Base-by-base conservation (phyloP, 2,329 filamentous ascomycete species). In the Stagonosporopsis chrysanthemi region DNA sequence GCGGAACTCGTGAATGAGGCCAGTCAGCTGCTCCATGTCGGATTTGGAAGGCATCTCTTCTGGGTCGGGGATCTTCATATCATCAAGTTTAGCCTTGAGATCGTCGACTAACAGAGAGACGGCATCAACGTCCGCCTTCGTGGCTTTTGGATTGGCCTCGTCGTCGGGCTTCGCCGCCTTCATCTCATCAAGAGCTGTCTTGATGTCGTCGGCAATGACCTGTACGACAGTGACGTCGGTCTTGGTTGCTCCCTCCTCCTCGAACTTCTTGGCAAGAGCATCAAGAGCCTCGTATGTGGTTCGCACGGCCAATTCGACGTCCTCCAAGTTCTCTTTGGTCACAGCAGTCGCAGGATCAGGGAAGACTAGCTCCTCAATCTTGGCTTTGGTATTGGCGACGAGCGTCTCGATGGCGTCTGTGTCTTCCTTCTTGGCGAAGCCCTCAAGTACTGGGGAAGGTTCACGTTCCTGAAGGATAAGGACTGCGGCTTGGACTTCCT, bases 361-460 rank as follows among this genome's bases (percentile, higher is more conserved):
- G 24, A 85, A 74, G 5, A 75, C 85, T 46, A 96, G 85, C 57
- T 96, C 92, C 56, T 97, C 94, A 9, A 98, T 81, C 43, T 90
- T 90, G 5, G 89, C 87, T 74, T 97, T 97, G 29, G 92, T 93
- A 73, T 96, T 97, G 39, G 90, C 87, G 12, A 98, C 83, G 45
- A 98, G 87, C 0, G 90, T 96, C 75, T 97, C 94, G 56, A 98
- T 93, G 11, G 92, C 92, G 60, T 94, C 87, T 0, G 93, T 91
- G 66, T 98, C 93, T 64, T 97, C 92, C 71, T 91, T 91, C 29
- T 83, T 87, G 6, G 89, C 88, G 2, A 82, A 74, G 35, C 87
- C 86, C 44, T 84, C 81, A 14, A 78, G 46, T 1, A 52, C 52
- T 8, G 67, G 61, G 66, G 31, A 12, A 62, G 29, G 2, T 56